A percentile compares a stretch with the other conserved stretches of the same genome.
Evolutionary conservation across 306 rosid genomes (phyloP).

Genomic region (Abrus precatorius): DNA sequence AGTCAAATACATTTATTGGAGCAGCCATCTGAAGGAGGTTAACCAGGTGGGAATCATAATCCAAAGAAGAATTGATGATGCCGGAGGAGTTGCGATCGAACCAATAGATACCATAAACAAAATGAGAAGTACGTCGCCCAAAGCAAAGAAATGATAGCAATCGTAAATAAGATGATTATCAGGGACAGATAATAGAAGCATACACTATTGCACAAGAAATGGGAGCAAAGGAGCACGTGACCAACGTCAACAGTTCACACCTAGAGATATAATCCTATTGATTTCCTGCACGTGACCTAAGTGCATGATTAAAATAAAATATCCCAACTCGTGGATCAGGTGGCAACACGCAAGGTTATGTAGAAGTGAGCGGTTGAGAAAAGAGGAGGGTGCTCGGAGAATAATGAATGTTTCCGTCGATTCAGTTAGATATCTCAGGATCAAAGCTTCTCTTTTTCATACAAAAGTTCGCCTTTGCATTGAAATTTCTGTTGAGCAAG

Average conservation of each 20-base stretch:
- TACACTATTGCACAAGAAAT: not conserved
- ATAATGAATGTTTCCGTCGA: not conserved
- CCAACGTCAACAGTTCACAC: not conserved
- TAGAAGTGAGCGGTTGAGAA: slow-evolving; percentile 7
- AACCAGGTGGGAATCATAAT: too few relatives aligned
- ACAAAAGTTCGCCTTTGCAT: not conserved
- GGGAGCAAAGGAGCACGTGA: not conserved
- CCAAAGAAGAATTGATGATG: not conserved
- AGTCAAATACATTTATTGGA: too few relatives aligned
- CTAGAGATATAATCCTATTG: not conserved
- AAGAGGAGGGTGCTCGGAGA: not conserved
- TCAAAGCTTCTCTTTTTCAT: not conserved
- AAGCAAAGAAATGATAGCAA: too few relatives aligned
- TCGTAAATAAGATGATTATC: too few relatives aligned
- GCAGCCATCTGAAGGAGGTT: too few relatives aligned
- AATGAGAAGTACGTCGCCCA: too few relatives aligned
- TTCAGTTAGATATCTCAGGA: not conserved
- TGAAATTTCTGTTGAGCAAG: not conserved
- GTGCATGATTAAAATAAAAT: not conserved
- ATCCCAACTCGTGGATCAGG: not conserved
- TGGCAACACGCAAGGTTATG: not conserved
- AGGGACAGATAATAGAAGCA: not conserved
- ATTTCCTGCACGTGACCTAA: not conserved
- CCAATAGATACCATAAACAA: too few relatives aligned
- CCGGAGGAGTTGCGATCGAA: not conserved